Evolutionary conservation across 371 early-diverging fungal species (phyloP).

Genomic region (Funneliformis caledonium): DNA sequence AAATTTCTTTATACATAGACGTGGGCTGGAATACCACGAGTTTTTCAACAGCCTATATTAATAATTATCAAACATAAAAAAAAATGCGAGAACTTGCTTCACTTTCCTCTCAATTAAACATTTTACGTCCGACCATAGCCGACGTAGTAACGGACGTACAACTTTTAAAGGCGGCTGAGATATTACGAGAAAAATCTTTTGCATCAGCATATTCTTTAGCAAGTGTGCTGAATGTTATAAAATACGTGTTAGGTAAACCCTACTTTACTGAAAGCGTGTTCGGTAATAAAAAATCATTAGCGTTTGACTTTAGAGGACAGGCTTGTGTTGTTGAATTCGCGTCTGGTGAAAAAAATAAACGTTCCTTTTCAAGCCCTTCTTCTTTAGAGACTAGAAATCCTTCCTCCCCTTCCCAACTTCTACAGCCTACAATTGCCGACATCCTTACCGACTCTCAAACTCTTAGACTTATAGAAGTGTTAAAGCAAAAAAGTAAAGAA

Average conservation of each 20-base stretch:
- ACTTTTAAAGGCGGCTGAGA: conserved; percentile 29
- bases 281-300: conserved; percentile 28
- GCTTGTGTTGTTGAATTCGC: conserved; percentile 32
- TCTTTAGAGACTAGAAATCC: conserved; percentile 1
- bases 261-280: conserved; percentile 35
- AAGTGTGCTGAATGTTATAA: conserved; percentile 22
- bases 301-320: conserved; percentile 26
- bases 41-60: conserved; percentile 17
- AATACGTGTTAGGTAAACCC: conserved; percentile 32
- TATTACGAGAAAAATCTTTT: conserved; percentile 29
- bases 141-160: conserved; percentile 33
- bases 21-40: conserved; percentile 33
- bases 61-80: conserved; percentile 3
- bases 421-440: conserved; percentile 38
- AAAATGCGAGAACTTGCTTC: not conserved
- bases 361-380: not conserved
- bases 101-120: not conserved
- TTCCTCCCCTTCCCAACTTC: conserved; percentile 14
- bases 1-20: conserved; percentile 6
- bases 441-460: conserved; percentile 31
- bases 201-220: conserved; percentile 36
- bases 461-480: conserved; percentile 20
- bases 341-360: conserved; percentile 6
- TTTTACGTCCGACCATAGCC: conserved; percentile 37
- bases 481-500: conserved; percentile 36